Base-by-base conservation (phyloP, 2,329 filamentous ascomycete species). In the Colletotrichum falcatum region DNA sequence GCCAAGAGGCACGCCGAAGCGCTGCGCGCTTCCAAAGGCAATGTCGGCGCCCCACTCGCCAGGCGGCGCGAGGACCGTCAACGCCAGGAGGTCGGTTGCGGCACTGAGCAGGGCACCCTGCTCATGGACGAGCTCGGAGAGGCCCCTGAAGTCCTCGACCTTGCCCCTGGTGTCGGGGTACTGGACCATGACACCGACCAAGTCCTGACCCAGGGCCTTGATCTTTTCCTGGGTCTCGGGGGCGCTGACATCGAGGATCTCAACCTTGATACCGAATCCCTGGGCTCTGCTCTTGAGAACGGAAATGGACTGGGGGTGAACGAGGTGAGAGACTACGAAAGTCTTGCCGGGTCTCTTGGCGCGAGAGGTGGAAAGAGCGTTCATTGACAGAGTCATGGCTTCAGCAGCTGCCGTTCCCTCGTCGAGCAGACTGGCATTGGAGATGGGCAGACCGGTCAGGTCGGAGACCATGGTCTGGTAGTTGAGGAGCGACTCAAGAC, bases 11-110 rank as follows among this genome's bases (percentile, higher is more conserved):
- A 98, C 93, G 80, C 95, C 95, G 72, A 98, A 92, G 69, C 95
- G 87, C 83, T 98, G 95, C 20, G 95, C 91, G 77, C 92, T 97
- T 74, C 95, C 95, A 78, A 98, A 97, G 6, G 95, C 95, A 76
- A 98, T 94, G 78, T 98, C 95, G 28, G 95, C 95, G 51, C 95
- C 95, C 83, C 95, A 98, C 78, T 98, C 95, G 59, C 95, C 95
- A 0, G 95, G 95, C 1, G 95, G 93, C 61, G 93, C 96, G 61
- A 98, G 87, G 14, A 97, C 82, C 1, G 95, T 98, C 81, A 98
- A 83, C 7, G 95, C 94, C 48, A 97, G 85, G 54, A 98, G 86
- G 79, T 98, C 95, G 1, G 95, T 98, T 18, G 94, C 95, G 37
- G 94, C 94, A 75, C 92, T 93, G 77, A 98, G 90, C 28, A 94